Percentiles rank a stretch among this genome's conserved stretches.
Evolutionary conservation across 1,284 basidiomycete species (phyloP).

Genomic region (Sporisorium reilianum): DNA sequence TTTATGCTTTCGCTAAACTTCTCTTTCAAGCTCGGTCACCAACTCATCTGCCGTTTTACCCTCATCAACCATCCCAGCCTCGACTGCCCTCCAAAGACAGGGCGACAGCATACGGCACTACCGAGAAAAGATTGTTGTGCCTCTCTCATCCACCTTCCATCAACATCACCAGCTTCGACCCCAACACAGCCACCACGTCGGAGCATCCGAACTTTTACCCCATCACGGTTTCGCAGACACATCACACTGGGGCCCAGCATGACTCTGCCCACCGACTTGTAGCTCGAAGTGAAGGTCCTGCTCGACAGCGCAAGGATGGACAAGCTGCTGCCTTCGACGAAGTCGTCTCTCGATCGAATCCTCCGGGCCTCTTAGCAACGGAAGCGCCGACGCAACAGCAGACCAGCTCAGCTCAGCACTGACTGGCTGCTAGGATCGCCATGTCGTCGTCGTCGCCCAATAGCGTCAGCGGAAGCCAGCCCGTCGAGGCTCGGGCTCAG

Average conservation of each 20-base stretch:
- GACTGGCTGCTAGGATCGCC: background rate
- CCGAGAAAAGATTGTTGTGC: background rate
- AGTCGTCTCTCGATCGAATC: background rate
- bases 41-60: background rate
- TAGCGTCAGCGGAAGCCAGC: background rate
- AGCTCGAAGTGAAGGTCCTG: no score
- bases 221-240: background rate
- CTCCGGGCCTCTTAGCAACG: background rate
- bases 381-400: background rate
- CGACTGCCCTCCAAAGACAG: background rate
- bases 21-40: background rate
- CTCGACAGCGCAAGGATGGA: conserved; percentile 10
- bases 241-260: background rate
- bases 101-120: background rate
- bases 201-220: background rate
- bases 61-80: background rate
- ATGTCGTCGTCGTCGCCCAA: conserved; percentile 14
- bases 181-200: background rate
- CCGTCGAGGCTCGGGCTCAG: background rate
- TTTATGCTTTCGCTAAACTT: background rate
- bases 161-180: background rate
- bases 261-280: background rate
- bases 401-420: background rate
- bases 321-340: background rate
- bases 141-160: background rate